phyloP scores from a whole-genome alignment of 2,329 filamentous ascomycete genomes.

The Colletotrichum higginsianum region DNA sequence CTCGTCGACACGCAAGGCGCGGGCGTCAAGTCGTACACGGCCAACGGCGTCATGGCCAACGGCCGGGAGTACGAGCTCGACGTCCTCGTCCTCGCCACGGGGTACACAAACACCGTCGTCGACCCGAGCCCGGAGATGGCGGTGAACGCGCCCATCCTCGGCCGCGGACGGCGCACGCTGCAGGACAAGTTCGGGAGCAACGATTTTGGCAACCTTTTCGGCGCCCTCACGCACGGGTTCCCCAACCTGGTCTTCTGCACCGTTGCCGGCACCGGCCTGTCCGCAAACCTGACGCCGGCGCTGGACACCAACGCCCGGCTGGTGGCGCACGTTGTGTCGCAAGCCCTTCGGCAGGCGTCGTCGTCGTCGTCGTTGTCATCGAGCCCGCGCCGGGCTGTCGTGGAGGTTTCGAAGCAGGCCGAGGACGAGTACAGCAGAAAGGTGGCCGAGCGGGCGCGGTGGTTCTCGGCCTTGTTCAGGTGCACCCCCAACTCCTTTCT shows the following conservation, averaged over 20 bases:
- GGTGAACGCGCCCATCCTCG: neutral
- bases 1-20: constrained; percentile 72
- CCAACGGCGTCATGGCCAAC: constrained; percentile 58
- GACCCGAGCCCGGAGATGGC: neutral
- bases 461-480: too few relatives aligned
- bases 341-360: too few relatives aligned
- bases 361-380: too few relatives aligned
- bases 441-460: too few relatives aligned
- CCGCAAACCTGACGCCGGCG: neutral
- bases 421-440: too few relatives aligned
- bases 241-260: neutral
- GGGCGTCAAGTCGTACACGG: constrained; percentile 62
- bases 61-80: constrained; percentile 64
- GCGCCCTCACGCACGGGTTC: neutral
- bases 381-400: too few relatives aligned
- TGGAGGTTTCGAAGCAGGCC: too few relatives aligned
- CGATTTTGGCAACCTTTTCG: neutral
- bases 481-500: too few relatives aligned
- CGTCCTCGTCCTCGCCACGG: constrained; percentile 54
- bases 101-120: constrained; percentile 51
- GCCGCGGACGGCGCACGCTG: neutral
- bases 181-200: neutral
- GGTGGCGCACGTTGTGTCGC: neutral
- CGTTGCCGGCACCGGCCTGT: neutral
- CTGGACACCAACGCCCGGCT: neutral